Percentiles rank a stretch among this genome's conserved stretches.
These are phyloP conservation scores for Globisporangium radiosum DNA, from an alignment of 352 stramenopile genomes.

Conservation along the genomic window DNA sequence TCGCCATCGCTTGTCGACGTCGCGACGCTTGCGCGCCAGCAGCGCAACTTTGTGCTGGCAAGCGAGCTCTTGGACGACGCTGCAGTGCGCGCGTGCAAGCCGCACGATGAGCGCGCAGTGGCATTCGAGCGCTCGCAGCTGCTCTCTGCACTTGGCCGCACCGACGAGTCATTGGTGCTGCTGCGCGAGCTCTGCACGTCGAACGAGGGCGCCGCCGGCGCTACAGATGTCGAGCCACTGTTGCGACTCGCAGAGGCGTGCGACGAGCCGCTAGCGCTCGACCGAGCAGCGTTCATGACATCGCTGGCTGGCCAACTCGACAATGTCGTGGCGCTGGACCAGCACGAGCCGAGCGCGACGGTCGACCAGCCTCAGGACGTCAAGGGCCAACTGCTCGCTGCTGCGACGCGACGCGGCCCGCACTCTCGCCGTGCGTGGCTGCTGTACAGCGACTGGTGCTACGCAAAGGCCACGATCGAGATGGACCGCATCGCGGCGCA, in stretches of 20 bases:
- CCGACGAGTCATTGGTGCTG: slow-evolving; percentile 22
- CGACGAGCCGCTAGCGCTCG: slow-evolving; percentile 8
- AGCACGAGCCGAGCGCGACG: slow-evolving; percentile 14
- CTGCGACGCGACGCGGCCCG: slow-evolving; percentile 30
- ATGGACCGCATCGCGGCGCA: slow-evolving; percentile 36
- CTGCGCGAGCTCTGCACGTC: slow-evolving; percentile 19
- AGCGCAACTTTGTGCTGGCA: slow-evolving; percentile 43
- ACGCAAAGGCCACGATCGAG: slow-evolving; percentile 36
- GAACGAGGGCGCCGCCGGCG: not conserved
- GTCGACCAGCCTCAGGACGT: slow-evolving; percentile 7
- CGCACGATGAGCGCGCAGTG: not conserved
- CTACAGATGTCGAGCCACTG: slow-evolving; percentile 9
- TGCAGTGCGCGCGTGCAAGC: not conserved
- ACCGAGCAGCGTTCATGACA: slow-evolving; percentile 10
- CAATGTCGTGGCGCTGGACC: not conserved
- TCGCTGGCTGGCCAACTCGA: not conserved
- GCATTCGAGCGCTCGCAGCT: slow-evolving; percentile 34
- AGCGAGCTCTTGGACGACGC: slow-evolving; percentile 25
- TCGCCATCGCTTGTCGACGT: slow-evolving; percentile 21
- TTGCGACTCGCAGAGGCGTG: slow-evolving; percentile 22
- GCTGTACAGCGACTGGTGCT: slow-evolving; percentile 69
- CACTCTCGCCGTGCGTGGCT: slow-evolving; percentile 45
- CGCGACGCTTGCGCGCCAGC: slow-evolving; percentile 42
- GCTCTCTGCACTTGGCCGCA: slow-evolving; percentile 25
- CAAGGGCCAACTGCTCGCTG: slow-evolving; percentile 10